Base-by-base conservation (phyloP, 805 yeast genomes). In the Candida caryicola region DNA sequence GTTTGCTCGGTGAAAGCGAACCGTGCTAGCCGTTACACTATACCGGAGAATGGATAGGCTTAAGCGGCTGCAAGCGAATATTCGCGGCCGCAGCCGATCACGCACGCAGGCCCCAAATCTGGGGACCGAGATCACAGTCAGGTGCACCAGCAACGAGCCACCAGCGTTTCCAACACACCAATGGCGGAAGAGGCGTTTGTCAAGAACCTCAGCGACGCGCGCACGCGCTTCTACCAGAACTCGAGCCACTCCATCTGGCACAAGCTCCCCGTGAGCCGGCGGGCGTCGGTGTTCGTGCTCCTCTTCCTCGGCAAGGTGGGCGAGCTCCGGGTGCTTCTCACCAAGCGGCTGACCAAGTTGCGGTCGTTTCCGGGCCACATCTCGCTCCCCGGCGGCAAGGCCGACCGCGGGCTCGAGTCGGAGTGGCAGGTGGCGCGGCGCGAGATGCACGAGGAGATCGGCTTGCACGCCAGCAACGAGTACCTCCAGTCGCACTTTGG, bases 381-480 rank as follows among this genome's bases (percentile, higher is more conserved):
- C 4, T 87, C 96, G 1, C 68, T 90, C 6, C 98, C 98, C 3
- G 98, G 98, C 2, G 98, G 97, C 6, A 86, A 83, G 54, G 89
- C 95, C 4, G 97, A 90, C 57, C 54, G 49, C 29, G 78, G 73
- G 0, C 66, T 74, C 14, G 88, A 87, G 49, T 60, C 74, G 10
- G 86, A 85, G 40, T 81, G 83, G 72, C 73, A 75, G 31, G 82
- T 83, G 28, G 83, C 96, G 0, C 68, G 95, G 41, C 67, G 98
- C 23, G 98, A 90, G 59, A 79, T 89, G 44, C 75, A 73, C 39
- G 98, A 90, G 55, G 98, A 90, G 56, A 85, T 90, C 34, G 96
- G 96, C 0, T 57, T 87, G 16, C 72, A 74, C 8, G 59, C 70
- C 12, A 60, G 71, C 49, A 76, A 83, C 41, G 64, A 60, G 0